A percentile compares a stretch with the other conserved stretches of the same genome.
Evolutionary conservation across 345 rosid species (phyloP).

Genomic region (Fremontodendron californicum): DNA sequence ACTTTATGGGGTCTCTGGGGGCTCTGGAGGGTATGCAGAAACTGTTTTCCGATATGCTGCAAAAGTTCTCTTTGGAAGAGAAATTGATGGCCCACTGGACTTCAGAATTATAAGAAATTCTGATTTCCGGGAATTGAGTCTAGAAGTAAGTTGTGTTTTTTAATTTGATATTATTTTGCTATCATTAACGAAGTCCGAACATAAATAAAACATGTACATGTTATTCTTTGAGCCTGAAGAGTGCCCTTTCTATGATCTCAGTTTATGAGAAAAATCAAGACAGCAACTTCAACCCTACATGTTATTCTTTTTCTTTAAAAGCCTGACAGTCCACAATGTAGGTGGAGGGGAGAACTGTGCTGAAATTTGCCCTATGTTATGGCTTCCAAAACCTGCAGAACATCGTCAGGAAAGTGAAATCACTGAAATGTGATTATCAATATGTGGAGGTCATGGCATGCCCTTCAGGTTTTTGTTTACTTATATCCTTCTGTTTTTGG

Average conservation of each 20-base stretch:
- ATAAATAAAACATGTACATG: background rate
- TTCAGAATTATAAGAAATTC: too few species aligned
- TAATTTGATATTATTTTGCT: background rate
- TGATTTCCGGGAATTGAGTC: too few species aligned
- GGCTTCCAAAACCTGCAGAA: slow-evolving; percentile 95
- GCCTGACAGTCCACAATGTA: slow-evolving; percentile 20
- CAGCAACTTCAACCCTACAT: background rate
- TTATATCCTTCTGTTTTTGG: background rate
- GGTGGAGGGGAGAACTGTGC: slow-evolving; percentile 69
- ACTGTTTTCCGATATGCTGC: slow-evolving; percentile 69
- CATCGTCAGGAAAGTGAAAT: slow-evolving; percentile 76
- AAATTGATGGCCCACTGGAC: too few species aligned
- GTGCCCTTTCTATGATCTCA: background rate
- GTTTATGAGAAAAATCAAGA: background rate
- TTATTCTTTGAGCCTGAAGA: background rate
- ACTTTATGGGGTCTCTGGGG: slow-evolving; percentile 79
- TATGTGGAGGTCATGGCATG: slow-evolving; percentile 98
- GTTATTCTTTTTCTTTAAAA: background rate
- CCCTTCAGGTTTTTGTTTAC: slow-evolving; percentile 60
- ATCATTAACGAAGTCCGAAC: background rate
- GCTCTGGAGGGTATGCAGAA: slow-evolving; percentile 91
- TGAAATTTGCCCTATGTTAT: slow-evolving; percentile 81
- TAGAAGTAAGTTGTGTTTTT: too few species aligned
- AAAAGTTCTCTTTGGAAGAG: slow-evolving; percentile 57
- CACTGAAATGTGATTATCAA: slow-evolving; percentile 70